Conservation (phyloP, 495 filamentous ascomycete species). For the Talaromyces thailandensis region DNA sequence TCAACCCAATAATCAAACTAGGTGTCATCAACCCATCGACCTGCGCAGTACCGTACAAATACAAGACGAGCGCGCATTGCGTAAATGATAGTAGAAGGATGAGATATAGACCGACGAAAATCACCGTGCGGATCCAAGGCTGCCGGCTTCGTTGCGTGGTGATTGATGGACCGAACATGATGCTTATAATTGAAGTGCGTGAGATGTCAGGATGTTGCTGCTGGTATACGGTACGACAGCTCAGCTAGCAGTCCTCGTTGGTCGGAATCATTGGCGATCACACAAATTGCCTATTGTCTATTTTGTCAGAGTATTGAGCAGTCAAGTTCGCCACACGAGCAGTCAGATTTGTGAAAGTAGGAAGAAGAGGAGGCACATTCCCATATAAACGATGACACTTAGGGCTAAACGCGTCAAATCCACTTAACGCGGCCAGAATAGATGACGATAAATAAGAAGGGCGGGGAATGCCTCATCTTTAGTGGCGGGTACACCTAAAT, state of each 20-base stretch:
- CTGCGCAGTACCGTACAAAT: slow-evolving; percentile 26
- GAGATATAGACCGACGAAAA: slow-evolving; percentile 33
- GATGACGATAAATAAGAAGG: neutral
- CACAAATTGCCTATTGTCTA: neutral
- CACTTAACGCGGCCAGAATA: neutral
- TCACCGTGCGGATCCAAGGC: slow-evolving; percentile 29
- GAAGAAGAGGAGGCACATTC: neutral
- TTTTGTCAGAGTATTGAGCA: neutral
- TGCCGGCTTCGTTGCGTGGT: neutral
- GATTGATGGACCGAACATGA: slow-evolving; percentile 2
- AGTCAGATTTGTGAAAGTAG: neutral
- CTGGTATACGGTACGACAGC: neutral
- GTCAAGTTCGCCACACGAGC: neutral
- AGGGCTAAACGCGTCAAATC: neutral
- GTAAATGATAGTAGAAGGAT: slow-evolving; percentile 30
- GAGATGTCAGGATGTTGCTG: neutral
- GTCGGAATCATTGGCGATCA: neutral
- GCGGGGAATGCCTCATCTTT: slow-evolving; percentile 1
- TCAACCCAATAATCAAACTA: slow-evolving; percentile 29
- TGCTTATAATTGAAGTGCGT: neutral
- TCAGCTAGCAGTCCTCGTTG: neutral
- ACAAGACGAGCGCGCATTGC: slow-evolving; percentile 29
- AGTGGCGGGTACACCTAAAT: neutral
- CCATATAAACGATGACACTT: neutral
- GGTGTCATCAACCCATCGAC: slow-evolving; percentile 35